A percentile compares a stretch with the other conserved stretches of the same genome.
These are phyloP conservation scores for Gastrolobium villosum DNA, from an alignment of 306 rosid species.

Conservation along the genomic window DNA sequence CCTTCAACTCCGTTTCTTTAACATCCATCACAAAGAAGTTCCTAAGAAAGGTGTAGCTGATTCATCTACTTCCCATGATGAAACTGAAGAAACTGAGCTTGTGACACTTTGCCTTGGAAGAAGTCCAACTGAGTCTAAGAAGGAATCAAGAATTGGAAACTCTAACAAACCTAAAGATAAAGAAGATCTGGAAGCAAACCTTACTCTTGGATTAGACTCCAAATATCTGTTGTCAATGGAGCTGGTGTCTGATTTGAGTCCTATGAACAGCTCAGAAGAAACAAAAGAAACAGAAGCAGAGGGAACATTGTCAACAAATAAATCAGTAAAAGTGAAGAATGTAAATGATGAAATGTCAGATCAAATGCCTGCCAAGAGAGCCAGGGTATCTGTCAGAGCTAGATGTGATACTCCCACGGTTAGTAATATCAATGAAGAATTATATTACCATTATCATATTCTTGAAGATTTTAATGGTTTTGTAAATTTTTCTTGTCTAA, in stretches of 20 bases:
- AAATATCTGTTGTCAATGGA: slow-evolving; percentile 49
- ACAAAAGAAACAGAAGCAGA: slow-evolving; percentile 53
- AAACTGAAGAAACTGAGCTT: slow-evolving; percentile 57
- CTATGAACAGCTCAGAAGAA: slow-evolving; percentile 63
- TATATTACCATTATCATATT: not conserved
- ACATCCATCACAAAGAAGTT: slow-evolving; percentile 55
- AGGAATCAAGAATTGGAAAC: slow-evolving; percentile 38
- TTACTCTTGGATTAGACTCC: slow-evolving; percentile 67
- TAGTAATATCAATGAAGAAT: slow-evolving; percentile 22
- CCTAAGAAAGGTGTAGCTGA: slow-evolving; percentile 2
- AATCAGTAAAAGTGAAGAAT: slow-evolving; percentile 48
- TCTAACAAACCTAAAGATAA: slow-evolving; percentile 42
- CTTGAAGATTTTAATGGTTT: not conserved
- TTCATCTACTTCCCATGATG: slow-evolving; percentile 44
- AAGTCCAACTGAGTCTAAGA: slow-evolving; percentile 47
- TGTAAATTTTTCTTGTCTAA: slow-evolving; percentile 8
- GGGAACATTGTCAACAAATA: slow-evolving; percentile 41
- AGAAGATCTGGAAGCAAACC: slow-evolving; percentile 50
- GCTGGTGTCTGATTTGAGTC: slow-evolving; percentile 52
- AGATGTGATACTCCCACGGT: slow-evolving; percentile 87
- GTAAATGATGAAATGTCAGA: slow-evolving; percentile 56
- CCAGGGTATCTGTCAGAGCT: slow-evolving; percentile 81
- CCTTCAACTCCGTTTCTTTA: slow-evolving; percentile 67
- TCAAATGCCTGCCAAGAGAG: slow-evolving; percentile 66
- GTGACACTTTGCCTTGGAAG: slow-evolving; percentile 81